Percentiles rank a stretch among this genome's conserved stretches.
phyloP scores from a whole-genome alignment of 164 flowering plant species.

The Berberis vulgaris region DNA sequence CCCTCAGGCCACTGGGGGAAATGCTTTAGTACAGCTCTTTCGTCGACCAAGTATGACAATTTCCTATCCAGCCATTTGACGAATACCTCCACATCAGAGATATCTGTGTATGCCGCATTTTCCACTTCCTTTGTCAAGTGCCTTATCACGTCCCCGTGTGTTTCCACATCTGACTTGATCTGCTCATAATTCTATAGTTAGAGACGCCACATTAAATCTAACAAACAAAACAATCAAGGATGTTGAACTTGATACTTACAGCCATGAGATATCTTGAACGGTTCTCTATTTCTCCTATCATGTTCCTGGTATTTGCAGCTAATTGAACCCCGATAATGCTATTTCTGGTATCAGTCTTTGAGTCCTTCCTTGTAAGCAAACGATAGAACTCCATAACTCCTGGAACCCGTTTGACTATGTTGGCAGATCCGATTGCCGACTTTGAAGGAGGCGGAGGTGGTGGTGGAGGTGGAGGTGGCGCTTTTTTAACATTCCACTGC shows the following conservation, averaged over 20 bases:
- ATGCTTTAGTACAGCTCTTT: conserved; percentile 94
- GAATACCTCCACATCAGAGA: conserved; percentile 81
- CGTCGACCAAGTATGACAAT: conserved; percentile 93
- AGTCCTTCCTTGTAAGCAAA: conserved; percentile 72
- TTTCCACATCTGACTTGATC: conserved; percentile 93
- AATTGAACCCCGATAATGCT: conserved; percentile 34
- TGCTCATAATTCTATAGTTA: conserved; percentile 18
- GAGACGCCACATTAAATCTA: neutral
- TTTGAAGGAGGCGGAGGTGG: conserved; percentile 55
- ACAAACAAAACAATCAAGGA: neutral
- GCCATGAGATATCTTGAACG: conserved; percentile 84
- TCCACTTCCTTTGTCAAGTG: conserved; percentile 88
- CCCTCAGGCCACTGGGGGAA: conserved; percentile 92
- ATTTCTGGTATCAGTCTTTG: conserved; percentile 47
- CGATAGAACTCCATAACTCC: conserved; percentile 95
- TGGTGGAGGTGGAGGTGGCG: conserved; percentile 13
- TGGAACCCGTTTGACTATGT: conserved; percentile 77
- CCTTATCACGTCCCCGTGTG: conserved; percentile 85
- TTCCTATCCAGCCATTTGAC: conserved; percentile 98
- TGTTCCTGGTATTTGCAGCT: conserved; percentile 57
- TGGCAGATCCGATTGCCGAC: conserved; percentile 19
- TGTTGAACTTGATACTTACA: conserved; percentile 35
- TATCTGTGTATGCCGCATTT: conserved; percentile 63
- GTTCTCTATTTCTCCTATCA: conserved; percentile 98
- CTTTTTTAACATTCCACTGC: conserved; percentile 4